Evolutionary conservation across 306 rosid species (phyloP), one percentile per base, ranked within the genome.

Genomic region (Purshia tridentata): DNA sequence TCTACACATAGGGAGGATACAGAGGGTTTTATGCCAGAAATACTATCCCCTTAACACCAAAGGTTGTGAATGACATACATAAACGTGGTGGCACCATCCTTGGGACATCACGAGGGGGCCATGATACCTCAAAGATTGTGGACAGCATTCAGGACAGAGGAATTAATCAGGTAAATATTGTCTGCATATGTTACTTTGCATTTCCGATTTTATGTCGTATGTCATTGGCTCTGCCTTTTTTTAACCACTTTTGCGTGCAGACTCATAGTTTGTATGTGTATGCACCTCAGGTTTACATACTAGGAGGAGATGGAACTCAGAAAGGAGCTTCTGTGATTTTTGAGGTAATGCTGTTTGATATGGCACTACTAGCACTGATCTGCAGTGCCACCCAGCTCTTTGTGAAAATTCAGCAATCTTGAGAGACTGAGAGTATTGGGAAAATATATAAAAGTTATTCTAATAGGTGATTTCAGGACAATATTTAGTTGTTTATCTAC

Each of bases 81-180:
- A 84, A 87, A 73, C 88, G 91, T 16, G 91, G 91, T 48, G 91
- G 91, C 67, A 87, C 88, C 15, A 80, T 82, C 76, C 85, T 87
- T 16, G 91, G 91, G 70, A 80, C 87, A 47, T 87, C 91, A 0
- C 75, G 85, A 15, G 88, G 88, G 4, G 88, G 91, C 23, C 80
- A 82, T 23, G 83, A 72, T 37, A 82, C 88, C 75, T 65, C 77
- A 54, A 82, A 84, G 80, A 82, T 87, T 49, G 88, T 87, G n/a
- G 88, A 84, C 42, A 87, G 84, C 78, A 84, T 87, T 65, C 82
- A 87, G 66, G 82, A 87, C 59, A 67, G 91, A 22, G 84, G 88
- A 56, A 87, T 87, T 47, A 84, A 84, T 77, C 91, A 84, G 83
- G 91, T 78, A 10, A 47, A 49, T 48, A 15, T 50, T 48, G 16